Base-by-base conservation (phyloP, 192 early-diverging fungal species). In the Coemansia sp. region DNA sequence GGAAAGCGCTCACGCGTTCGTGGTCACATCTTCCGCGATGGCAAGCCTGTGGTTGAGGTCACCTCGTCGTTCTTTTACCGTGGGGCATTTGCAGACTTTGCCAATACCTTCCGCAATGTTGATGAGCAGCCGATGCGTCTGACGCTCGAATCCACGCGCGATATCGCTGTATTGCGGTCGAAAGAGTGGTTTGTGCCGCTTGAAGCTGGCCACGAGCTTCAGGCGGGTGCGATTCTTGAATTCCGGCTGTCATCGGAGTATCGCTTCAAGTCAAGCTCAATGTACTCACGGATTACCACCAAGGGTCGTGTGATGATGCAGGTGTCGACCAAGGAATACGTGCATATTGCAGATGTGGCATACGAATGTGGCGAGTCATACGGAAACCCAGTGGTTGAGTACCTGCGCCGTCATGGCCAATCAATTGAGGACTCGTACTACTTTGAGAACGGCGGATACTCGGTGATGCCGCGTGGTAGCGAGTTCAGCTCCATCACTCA, bases 1-100 rank as follows among this genome's bases (percentile, higher is more conserved):
- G 95, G 95, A 58, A 97, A 97, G 85, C 84, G 90, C 67, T 89
- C 95, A 51, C 89, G 92, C 69, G 93, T 97, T 81, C 88, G 88
- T 85, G 92, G 91, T 26, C 77, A 86, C 23, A 82, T 95, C 26
- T 81, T 84, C 55, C 89, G 89, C 61, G 85, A 88, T 8, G 83
- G 84, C 68, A 84, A 88, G 73, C 87, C 90, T 18, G 81, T 95
- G 24, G 84, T 95, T 68, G 93, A 96, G 82, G 88, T 97, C 48
- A 90, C 90, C 38, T 88, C 84, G 51, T 87, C 88, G 59, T 97
- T 97, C 87, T 87, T 97, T 82, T 94, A 93, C 85, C 90, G 95
- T 71, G 95, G 95, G 32, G 72, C 73, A 47, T 97, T 94, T 60
- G 82, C 81, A 38, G 95, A 97, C 72, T 96, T 88, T 78, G 86